phyloP scores from a whole-genome alignment of 139 green algal species.

The Picochlorum sp. region DNA sequence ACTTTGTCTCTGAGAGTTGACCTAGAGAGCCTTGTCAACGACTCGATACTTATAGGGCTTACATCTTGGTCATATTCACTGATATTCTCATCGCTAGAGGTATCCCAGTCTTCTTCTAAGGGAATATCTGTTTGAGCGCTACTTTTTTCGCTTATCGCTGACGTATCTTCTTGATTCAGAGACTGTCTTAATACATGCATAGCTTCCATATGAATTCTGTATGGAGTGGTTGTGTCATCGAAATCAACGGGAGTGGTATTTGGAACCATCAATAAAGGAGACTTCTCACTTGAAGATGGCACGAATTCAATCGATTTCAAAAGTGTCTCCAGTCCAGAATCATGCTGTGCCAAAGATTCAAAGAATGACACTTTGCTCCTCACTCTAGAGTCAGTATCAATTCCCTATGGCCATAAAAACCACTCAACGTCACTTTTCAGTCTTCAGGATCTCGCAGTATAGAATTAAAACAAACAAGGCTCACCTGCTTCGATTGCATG shows the following conservation, averaged over 20 bases:
- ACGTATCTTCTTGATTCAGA: not conserved
- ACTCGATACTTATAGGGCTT: not conserved
- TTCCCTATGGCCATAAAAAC: not conserved
- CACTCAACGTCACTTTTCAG: not conserved
- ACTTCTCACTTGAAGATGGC: no score
- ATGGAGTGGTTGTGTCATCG: not conserved
- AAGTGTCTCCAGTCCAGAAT: no score
- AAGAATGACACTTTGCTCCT: not conserved
- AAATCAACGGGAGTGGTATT: not conserved
- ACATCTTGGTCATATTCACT: not conserved
- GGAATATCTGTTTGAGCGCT: no score
- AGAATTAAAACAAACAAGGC: no score
- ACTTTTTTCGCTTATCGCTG: no score
- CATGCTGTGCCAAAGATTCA: not conserved
- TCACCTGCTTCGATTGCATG: not conserved
- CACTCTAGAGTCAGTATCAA: not conserved
- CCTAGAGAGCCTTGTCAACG: not conserved
- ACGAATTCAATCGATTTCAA: no score
- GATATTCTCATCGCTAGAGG: no score
- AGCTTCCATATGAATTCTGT: not conserved
- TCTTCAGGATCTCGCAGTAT: not conserved
- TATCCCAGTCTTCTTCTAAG: no score
- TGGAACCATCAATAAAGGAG: no score
- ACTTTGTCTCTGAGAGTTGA: slow-evolving; percentile 11
- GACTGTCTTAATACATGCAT: not conserved